Percentiles rank a stretch among this genome's conserved stretches.
Evolutionary conservation across 2,329 filamentous ascomycete genomes (phyloP).

Genomic region (Alternaria gansuensis): DNA sequence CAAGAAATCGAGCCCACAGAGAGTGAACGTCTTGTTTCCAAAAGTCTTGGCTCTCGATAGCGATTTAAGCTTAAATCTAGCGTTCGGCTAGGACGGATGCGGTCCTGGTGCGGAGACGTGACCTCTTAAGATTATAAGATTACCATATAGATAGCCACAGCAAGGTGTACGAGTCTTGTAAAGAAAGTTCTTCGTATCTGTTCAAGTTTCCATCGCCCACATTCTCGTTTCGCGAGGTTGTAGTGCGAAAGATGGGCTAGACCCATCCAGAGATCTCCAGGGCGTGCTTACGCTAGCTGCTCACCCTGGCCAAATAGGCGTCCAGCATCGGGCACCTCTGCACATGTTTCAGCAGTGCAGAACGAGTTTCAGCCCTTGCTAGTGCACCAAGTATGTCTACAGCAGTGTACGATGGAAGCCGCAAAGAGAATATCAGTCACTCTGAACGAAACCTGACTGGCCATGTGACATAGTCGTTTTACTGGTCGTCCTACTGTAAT

Average conservation of each 20-base stretch:
- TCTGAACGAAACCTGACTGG: neutral
- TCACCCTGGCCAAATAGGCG: constrained; percentile 19
- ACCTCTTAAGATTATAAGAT: neutral
- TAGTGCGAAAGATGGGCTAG: constrained; percentile 4
- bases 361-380: neutral
- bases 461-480: constrained; percentile 10
- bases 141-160: constrained; percentile 9
- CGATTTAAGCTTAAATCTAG: constrained; percentile 34
- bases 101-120: constrained; percentile 24
- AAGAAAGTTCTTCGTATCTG: neutral
- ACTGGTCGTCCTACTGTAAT: constrained; percentile 16
- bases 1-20: constrained; percentile 6
- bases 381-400: neutral
- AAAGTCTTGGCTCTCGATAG: constrained; percentile 35
- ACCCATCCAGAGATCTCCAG: constrained; percentile 21
- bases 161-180: constrained; percentile 3
- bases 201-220: neutral
- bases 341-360: neutral
- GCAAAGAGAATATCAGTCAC: neutral
- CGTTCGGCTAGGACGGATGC: constrained; percentile 21
- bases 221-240: neutral
- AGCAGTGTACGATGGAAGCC: neutral
- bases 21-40: constrained; percentile 21
- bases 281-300: constrained; percentile 27
- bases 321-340: neutral